A percentile compares a stretch with the other conserved stretches of the same genome.
Evolutionary conservation across 768 basidiomycete species (phyloP).

Genomic region (Mycena metata): DNA sequence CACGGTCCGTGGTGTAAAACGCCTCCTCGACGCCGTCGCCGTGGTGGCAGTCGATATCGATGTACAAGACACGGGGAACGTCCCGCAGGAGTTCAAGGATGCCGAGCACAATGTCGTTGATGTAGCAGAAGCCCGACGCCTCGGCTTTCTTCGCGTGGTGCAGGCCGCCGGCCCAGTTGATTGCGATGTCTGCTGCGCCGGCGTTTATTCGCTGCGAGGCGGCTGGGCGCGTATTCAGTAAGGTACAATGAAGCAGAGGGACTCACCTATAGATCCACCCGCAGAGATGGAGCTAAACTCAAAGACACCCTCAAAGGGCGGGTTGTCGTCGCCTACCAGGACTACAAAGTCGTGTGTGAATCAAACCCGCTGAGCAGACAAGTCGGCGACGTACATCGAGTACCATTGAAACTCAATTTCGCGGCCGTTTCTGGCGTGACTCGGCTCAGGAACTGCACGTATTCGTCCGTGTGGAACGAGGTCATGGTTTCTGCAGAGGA

Average conservation of each 20-base stretch:
- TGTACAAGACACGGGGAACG: constrained; percentile 91
- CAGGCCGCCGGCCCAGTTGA: constrained; percentile 98
- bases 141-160: constrained; percentile 99
- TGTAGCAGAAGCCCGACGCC: constrained; percentile 98
- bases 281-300: constrained; percentile 98
- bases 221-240: constrained; percentile 54
- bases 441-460: constrained; percentile 89
- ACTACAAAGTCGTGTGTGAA: constrained; percentile 58
- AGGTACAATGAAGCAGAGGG: background rate
- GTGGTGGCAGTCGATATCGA: constrained; percentile 99
- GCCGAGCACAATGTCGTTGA: constrained; percentile 96
- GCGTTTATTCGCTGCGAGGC: constrained; percentile 85
- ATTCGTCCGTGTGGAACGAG: constrained; percentile 99
- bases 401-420: constrained; percentile 86
- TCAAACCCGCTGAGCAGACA: background rate
- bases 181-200: constrained; percentile 91
- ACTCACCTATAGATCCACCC: constrained; percentile 91
- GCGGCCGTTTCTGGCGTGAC: constrained; percentile 94
- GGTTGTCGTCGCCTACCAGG: constrained; percentile 92
- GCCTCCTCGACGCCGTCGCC: constrained; percentile 99
- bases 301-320: constrained; percentile 95
- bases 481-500: constrained; percentile 85
- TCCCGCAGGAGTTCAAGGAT: constrained; percentile 93
- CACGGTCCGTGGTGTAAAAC: constrained; percentile 96
- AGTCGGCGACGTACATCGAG: constrained; percentile 74